A percentile compares a stretch with the other conserved stretches of the same genome.
phyloP scores from a whole-genome alignment of 192 early-diverging fungal genomes.

The Pilobolus umbonatus region DNA sequence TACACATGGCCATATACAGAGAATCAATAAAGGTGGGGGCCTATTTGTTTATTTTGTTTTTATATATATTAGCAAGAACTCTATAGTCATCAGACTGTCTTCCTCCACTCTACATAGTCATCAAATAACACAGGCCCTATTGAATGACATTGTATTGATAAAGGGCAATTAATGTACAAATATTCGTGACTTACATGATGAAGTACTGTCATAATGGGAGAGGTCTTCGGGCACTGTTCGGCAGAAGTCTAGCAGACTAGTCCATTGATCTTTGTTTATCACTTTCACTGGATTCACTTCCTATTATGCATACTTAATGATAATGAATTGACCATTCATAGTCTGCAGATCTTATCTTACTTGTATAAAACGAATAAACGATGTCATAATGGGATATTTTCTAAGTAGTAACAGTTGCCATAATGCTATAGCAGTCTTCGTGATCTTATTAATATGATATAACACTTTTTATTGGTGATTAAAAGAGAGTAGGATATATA shows the following conservation, averaged over 20 bases:
- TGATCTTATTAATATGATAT: not conserved
- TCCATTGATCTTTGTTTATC: constrained; percentile 33
- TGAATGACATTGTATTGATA: not conserved
- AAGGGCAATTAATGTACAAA: not conserved
- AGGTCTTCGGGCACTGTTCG: constrained; percentile 13
- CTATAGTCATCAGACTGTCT: not conserved
- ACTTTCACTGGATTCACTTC: constrained; percentile 20
- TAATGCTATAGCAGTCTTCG: constrained; percentile 18
- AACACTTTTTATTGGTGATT: not conserved
- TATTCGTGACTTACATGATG: constrained; percentile 25
- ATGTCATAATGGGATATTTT: constrained; percentile 6
- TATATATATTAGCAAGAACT: not conserved
- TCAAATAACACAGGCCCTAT: constrained; percentile 28
- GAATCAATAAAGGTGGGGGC: too few relatives aligned
- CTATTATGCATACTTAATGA: not conserved
- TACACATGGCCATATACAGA: too few relatives aligned
- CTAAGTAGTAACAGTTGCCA: constrained; percentile 19
- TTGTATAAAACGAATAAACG: constrained; percentile 17
- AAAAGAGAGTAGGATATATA: not conserved
- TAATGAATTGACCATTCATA: not conserved
- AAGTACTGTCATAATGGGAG: constrained; percentile 18
- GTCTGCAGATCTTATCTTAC: not conserved
- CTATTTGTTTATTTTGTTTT: not conserved
- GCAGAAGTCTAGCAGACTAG: constrained; percentile 22
- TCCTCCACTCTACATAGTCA: constrained; percentile 29